Conservation (phyloP, 148 eudicot genomes). For the Nyssa sinensis region DNA sequence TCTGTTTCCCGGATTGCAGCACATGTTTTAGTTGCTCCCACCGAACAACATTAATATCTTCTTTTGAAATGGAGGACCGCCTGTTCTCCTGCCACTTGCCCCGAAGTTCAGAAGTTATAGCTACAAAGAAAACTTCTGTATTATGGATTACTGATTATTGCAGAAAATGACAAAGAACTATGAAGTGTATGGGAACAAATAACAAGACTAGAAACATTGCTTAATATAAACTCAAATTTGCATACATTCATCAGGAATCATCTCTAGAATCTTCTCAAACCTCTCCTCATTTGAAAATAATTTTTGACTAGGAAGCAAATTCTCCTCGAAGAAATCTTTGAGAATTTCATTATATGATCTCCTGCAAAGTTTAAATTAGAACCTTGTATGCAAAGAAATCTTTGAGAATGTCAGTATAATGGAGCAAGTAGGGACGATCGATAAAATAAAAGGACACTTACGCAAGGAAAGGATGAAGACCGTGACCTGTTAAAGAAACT, state of each 20-base stretch:
- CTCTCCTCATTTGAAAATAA: slow-evolving; percentile 66
- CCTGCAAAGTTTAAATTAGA: slow-evolving; percentile 44
- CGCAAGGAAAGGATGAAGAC: slow-evolving; percentile 79
- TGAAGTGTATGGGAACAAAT: background rate
- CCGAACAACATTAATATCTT: slow-evolving; percentile 52
- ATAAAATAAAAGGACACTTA: slow-evolving; percentile 35
- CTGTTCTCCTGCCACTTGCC: slow-evolving; percentile 78
- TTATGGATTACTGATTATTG: background rate
- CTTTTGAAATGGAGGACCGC: slow-evolving; percentile 52
- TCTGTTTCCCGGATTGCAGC: slow-evolving; percentile 70
- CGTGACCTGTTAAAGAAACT: slow-evolving; percentile 52
- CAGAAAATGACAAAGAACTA: slow-evolving; percentile 4
- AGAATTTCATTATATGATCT: slow-evolving; percentile 78
- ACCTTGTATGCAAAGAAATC: no score
- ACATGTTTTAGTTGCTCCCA: slow-evolving; percentile 74
- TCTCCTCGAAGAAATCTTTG: slow-evolving; percentile 56
- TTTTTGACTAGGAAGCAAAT: slow-evolving; percentile 54
- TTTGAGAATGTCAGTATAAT: no score
- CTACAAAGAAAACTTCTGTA: slow-evolving; percentile 39
- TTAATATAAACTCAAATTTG: background rate
- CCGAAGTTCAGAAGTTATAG: slow-evolving; percentile 65
- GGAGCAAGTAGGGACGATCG: background rate
- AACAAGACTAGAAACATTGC: background rate
- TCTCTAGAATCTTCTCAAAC: slow-evolving; percentile 78
- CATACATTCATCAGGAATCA: slow-evolving; percentile 92